phyloP scores from a whole-genome alignment of 1,284 basidiomycete genomes.

The Butyriboletus appendiculatus region DNA sequence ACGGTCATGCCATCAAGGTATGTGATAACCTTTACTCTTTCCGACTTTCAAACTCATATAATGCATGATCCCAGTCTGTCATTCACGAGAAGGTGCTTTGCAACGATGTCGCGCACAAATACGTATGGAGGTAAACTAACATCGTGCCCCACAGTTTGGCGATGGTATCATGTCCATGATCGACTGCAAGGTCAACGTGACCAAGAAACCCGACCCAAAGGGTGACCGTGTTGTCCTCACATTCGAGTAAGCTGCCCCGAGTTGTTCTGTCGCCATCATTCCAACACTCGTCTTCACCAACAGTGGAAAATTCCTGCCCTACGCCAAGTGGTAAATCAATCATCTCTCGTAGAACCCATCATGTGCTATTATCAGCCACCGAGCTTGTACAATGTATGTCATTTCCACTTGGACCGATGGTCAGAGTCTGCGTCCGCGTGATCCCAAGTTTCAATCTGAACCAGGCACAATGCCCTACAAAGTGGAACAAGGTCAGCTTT shows the following conservation, averaged over 20 bases:
- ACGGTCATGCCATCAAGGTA: slow-evolving; percentile 80
- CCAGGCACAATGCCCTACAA: slow-evolving; percentile 4
- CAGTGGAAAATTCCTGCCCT: slow-evolving; percentile 76
- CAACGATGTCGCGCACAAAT: not conserved
- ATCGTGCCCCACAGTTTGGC: slow-evolving; percentile 58
- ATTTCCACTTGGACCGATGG: slow-evolving; percentile 15
- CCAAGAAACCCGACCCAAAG: slow-evolving; percentile 77
- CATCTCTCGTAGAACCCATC: not conserved
- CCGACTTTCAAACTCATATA: not conserved
- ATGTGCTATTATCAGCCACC: not conserved
- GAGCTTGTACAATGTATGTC: not conserved
- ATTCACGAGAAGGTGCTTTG: slow-evolving; percentile 81
- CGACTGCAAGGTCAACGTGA: slow-evolving; percentile 74
- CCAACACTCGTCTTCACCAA: slow-evolving; percentile 5
- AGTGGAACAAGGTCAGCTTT: slow-evolving; percentile 8
- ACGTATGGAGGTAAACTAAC: not conserved
- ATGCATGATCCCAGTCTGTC: slow-evolving; percentile 52
- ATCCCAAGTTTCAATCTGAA: slow-evolving; percentile 8
- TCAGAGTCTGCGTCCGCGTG: not conserved
- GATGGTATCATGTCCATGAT: slow-evolving; percentile 94
- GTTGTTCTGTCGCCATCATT: not conserved
- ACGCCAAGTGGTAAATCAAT: slow-evolving; percentile 57
- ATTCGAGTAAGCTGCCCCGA: slow-evolving; percentile 65
- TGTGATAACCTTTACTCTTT: slow-evolving; percentile 9
- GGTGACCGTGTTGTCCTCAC: slow-evolving; percentile 83